Evolutionary conservation across 495 filamentous ascomycete genomes (phyloP).

Genomic region (Penicillium cinerascens): DNA sequence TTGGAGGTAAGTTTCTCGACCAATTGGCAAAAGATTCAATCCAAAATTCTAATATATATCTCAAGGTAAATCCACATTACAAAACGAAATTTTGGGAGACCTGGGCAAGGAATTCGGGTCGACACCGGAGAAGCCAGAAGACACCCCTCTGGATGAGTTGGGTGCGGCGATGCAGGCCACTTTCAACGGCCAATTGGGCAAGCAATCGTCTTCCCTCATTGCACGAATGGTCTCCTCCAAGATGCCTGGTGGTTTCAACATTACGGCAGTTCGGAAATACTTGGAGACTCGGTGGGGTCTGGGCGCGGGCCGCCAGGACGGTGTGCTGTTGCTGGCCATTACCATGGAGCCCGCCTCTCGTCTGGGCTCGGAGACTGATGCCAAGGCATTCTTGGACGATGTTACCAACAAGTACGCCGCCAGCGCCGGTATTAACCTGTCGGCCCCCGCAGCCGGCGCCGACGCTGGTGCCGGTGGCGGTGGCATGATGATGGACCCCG

Average conservation of each 20-base stretch:
- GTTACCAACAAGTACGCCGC: constrained; percentile 85
- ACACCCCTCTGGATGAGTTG: constrained; percentile 92
- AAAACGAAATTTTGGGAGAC: constrained; percentile 94
- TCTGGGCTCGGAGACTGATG: constrained; percentile 83
- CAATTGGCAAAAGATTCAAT: neutral
- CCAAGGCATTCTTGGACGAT: constrained; percentile 86
- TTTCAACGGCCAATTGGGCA: constrained; percentile 96
- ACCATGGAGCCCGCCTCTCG: constrained; percentile 89
- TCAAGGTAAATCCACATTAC: constrained; percentile 91
- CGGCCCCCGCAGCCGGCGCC: constrained; percentile 69
- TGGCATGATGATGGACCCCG: constrained; percentile 98
- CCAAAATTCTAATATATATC: neutral
- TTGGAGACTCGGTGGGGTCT: constrained; percentile 92
- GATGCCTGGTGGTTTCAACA: constrained; percentile 99
- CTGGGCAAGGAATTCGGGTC: constrained; percentile 98
- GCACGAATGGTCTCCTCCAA: constrained; percentile 95
- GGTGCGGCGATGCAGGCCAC: constrained; percentile 95
- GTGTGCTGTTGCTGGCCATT: constrained; percentile 80
- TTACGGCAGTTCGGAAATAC: constrained; percentile 90
- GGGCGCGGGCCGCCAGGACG: constrained; percentile 83
- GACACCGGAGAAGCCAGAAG: constrained; percentile 97
- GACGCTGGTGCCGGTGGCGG: constrained; percentile 66
- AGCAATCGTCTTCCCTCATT: constrained; percentile 91
- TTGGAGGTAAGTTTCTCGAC: constrained; percentile 69
- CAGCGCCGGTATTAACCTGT: constrained; percentile 78